Evolutionary conservation across 2,329 filamentous ascomycete species (phyloP), one percentile per base, ranked within the genome.

Genomic region (Fusarium clavum): DNA sequence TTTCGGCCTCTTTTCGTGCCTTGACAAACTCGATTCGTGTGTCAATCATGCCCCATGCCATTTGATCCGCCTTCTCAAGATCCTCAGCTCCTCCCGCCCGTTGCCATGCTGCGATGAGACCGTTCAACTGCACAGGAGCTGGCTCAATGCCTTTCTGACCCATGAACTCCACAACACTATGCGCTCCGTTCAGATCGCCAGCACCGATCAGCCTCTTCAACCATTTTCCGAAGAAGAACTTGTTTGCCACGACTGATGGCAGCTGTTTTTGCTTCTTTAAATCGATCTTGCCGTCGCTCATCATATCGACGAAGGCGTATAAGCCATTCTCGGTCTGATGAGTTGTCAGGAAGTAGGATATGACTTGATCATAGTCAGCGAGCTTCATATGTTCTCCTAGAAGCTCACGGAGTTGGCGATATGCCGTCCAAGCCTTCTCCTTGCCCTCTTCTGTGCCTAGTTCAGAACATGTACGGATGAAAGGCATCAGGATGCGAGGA

Each of bases 211-310:
- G 87, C 52, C 92, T 89, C 79, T 95, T 95, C 75, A 97, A 86
- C 94, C 94, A 97, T 74, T 93, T 94, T 34, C 91, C 92, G 71
- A 94, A 92, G 79, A 97, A 93, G 79, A 94, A 95, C 68, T 91
- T 90, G 78, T 97, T 96, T 52, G 82, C 83, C 41, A 89, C 79
- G 11, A 82, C 79, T 1, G 82, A 81, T 2, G 87, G 86, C 59
- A 88, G 79, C 20, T 77, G 73, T 53, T 79, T 79, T 61, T 79
- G 77, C 61, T 81, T 81, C 54, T 81, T 81, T 51, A 87, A 75
- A 60, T 87, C 83, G 57, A 88, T 78, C 46, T 83, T 77, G 8
- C 86, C 86, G 6, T 87, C 86, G 61, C 89, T 88, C 89, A 97
- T 94, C 94, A 97, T 97, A 77, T 97, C 93, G 72, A 91, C 92